Percentiles rank a stretch among this genome's conserved stretches.
phyloP scores from a whole-genome alignment of 805 yeast genomes.

The Hanseniaspora taiwanica region DNA sequence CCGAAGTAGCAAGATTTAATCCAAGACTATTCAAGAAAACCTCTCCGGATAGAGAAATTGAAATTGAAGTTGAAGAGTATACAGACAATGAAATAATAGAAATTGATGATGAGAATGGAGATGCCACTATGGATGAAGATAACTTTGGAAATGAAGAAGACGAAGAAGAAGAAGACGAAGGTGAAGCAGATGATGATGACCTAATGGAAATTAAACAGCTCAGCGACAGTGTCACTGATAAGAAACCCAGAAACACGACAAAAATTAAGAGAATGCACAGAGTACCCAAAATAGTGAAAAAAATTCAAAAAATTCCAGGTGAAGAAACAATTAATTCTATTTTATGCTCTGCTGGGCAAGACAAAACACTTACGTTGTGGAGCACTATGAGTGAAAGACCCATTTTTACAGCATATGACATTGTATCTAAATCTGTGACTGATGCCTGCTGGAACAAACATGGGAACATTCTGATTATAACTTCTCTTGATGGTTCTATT shows the following conservation, averaged over 20 bases:
- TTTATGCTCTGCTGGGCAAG: constrained; percentile 95
- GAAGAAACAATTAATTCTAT: constrained; percentile 41
- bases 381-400: constrained; percentile 67
- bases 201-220: not conserved
- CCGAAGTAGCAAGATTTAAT: constrained; percentile 66
- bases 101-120: constrained; percentile 7
- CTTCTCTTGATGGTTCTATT: constrained; percentile 79
- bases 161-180: no score
- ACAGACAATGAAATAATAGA: not conserved
- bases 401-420: constrained; percentile 62
- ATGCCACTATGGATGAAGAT: no score
- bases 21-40: constrained; percentile 45
- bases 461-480: constrained; percentile 58
- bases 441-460: constrained; percentile 83
- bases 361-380: constrained; percentile 80
- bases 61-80: not conserved
- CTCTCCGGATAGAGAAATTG: constrained; percentile 4
- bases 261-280: constrained; percentile 7
- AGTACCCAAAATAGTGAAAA: constrained; percentile 12
- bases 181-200: no score
- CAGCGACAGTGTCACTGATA: not conserved
- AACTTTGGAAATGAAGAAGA: no score
- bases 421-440: constrained; percentile 66
- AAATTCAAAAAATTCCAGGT: constrained; percentile 4
- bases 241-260: not conserved